Evolutionary conservation across 495 filamentous ascomycete species (phyloP), one percentile per base, ranked within the genome.

Genomic region (Aspergillus saccharolyticus): DNA sequence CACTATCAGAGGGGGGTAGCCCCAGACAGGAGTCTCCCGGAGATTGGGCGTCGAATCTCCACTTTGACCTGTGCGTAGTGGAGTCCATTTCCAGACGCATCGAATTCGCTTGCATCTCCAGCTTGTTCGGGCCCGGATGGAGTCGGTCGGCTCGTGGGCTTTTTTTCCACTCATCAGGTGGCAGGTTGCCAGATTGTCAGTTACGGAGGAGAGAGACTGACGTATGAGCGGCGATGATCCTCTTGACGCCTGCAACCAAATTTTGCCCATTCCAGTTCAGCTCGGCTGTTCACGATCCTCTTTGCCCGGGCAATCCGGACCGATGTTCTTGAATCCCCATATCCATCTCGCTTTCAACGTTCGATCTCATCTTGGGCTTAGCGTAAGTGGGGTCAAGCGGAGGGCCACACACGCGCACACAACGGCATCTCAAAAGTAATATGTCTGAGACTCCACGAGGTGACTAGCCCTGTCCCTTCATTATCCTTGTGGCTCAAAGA

Each of bases 11-110:
- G n/a, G n/a, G n/a, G n/a, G n/a, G n/a, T n/a, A n/a, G n/a, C n/a
- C n/a, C 47, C n/a, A 49, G 20, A 49, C 47, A 20, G 44, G 9
- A 47, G 19, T 47, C n/a, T 17, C 47, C 25, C 47, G 47, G 47
- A 50, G 47, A 50, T 50, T 50, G 22, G 47, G 28, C 22, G 28
- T 24, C 22, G 21, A 5, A 28, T 49, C 47, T 28, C 47, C 47
- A 50, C 47, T 50, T 18, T 39, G 33, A 39, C 33, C 33, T 39
- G 33, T 39, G 33, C 33, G 33, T 39, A 12, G 33, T 39, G 33
- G 33, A 12, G 33, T 39, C 33, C 7, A 9, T 12, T 39, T 39
- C 33, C 33, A 28, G 33, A 39, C 12, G 33, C 33, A 39, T 39
- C 33, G 33, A 39, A 39, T 39, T 12, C 14, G 33, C 7, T 39